These are phyloP conservation scores for Pichia scutulata DNA, from an alignment of 805 yeast species.

Conservation along the genomic window DNA sequence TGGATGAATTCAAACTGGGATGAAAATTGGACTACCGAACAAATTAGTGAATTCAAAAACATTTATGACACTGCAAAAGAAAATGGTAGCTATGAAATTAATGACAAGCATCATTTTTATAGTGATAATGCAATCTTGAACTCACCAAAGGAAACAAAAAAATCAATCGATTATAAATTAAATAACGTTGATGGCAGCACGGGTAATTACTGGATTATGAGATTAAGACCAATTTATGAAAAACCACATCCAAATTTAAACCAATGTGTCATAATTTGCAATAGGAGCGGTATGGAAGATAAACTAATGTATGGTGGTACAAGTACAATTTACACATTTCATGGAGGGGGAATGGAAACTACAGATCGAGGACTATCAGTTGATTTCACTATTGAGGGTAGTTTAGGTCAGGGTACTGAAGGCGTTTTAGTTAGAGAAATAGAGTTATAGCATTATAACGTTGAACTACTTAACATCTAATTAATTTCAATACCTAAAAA, in stretches of 20 bases:
- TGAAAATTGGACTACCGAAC: conserved; percentile 17
- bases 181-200: conserved; percentile 21
- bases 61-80: conserved; percentile 14
- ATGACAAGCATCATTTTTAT: conserved; percentile 4
- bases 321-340: conserved; percentile 48
- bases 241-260: conserved; percentile 13
- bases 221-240: conserved; percentile 36
- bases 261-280: conserved; percentile 46
- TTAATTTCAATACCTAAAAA: too few relatives aligned
- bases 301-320: conserved; percentile 64
- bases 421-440: conserved; percentile 58
- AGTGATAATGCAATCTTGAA: conserved; percentile 5
- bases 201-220: conserved; percentile 56
- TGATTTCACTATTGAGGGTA: conserved; percentile 48
- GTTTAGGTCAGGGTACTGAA: conserved; percentile 56
- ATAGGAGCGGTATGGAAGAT: conserved; percentile 74
- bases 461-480: too few relatives aligned
- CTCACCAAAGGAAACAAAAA: neutral
- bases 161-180: conserved; percentile 8
- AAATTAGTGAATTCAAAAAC: conserved; percentile 13
- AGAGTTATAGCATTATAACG: conserved; percentile 24
- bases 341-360: conserved; percentile 28
- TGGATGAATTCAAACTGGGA: conserved; percentile 57
- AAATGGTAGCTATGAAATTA: conserved; percentile 14
- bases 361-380: conserved; percentile 18